Conservation (phyloP, 305 asterid genomes). For the Euphrasia arctica region DNA sequence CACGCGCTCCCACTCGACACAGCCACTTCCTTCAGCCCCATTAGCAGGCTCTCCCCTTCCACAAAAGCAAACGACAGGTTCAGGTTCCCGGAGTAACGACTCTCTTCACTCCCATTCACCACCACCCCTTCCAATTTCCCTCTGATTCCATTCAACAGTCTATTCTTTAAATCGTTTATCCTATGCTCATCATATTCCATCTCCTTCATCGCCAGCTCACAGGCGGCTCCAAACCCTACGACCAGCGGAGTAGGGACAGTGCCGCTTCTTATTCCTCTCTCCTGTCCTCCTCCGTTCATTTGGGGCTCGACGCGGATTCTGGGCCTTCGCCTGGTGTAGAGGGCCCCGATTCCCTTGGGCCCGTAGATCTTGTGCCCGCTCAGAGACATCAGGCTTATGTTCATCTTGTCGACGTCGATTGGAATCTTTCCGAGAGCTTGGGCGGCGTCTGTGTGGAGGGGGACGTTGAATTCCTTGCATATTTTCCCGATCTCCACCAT, state of each 20-base stretch:
- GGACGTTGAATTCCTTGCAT: slow-evolving; percentile 73
- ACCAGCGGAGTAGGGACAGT: slow-evolving; percentile 92
- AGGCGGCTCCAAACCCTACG: slow-evolving; percentile 93
- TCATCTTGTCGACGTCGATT: slow-evolving; percentile 85
- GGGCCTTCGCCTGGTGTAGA: slow-evolving; percentile 89
- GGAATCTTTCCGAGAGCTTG: slow-evolving; percentile 88
- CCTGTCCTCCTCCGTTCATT: slow-evolving; percentile 99
- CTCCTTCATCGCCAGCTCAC: slow-evolving; percentile 87
- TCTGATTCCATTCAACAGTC: slow-evolving; percentile 69
- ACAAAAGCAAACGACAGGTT: slow-evolving; percentile 92
- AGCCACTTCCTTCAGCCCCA: slow-evolving; percentile 98
- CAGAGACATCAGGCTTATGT: slow-evolving; percentile 85
- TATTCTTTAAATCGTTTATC: slow-evolving; percentile 55
- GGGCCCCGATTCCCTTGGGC: slow-evolving; percentile 88
- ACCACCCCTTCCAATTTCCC: slow-evolving; percentile 70
- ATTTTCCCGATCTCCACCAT: slow-evolving; percentile 82
- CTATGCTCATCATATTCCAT: slow-evolving; percentile 84
- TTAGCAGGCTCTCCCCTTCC: slow-evolving; percentile 95
- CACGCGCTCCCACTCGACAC: slow-evolving; percentile 98
- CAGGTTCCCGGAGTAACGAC: slow-evolving; percentile 78
- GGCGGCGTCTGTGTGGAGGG: slow-evolving; percentile 89
- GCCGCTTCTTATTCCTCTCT: slow-evolving; percentile 97
- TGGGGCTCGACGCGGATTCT: slow-evolving; percentile 92
- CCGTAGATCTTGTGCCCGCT: slow-evolving; percentile 97
- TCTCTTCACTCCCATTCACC: slow-evolving; percentile 87